Base-by-base conservation (phyloP, 75 land plant genomes). In the Ceratopteris richardii region DNA sequence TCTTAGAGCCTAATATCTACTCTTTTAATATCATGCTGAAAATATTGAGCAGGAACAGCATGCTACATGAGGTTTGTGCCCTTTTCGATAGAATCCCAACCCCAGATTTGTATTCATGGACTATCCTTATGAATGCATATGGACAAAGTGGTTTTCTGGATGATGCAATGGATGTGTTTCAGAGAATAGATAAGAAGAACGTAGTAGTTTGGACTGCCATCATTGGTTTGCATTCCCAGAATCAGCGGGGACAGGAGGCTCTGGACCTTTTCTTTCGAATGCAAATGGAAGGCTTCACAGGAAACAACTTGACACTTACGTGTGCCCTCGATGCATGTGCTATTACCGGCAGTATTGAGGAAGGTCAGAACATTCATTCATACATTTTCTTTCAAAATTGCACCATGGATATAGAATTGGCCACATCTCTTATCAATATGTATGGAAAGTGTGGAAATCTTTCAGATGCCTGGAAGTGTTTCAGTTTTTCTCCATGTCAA, bases 371-470 rank as follows among this genome's bases (percentile, higher is more conserved):
- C 71, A 27, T 75, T 25, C 87, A 84, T 56, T 25, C 42, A 31
- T 77, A 73, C 53, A 71, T 72, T 39, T 9, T 68, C 26, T 64
- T 64, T 20, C 14, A 66, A 56, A 13, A 14, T 5, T 52, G 16
- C 16, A 23, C 5, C 7, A 52, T 11, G 2, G 77, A 81, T 33
- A 33, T 27, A 16, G 44, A 42, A 25, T 56, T 75, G 7, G 68
- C 57, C 1, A 84, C 76, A 60, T 63, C 81, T 31, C 71, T 84
- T 43, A 61, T 81, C 9, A 75, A 77, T 13, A 84, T 84, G 88
- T 81, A 80, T 44, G 71, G 84, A n/a, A 80, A 78, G 73, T 86
- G 90, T 61, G 87, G 91, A 0, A 59, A 73, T 29, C 52, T 86
- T 4, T 77, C 71, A 40, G 80, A 75, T 42, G 95, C 86, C n/a